Conservation (phyloP, 2,329 filamentous ascomycete genomes). For the Neofusicoccum parvum region DNA sequence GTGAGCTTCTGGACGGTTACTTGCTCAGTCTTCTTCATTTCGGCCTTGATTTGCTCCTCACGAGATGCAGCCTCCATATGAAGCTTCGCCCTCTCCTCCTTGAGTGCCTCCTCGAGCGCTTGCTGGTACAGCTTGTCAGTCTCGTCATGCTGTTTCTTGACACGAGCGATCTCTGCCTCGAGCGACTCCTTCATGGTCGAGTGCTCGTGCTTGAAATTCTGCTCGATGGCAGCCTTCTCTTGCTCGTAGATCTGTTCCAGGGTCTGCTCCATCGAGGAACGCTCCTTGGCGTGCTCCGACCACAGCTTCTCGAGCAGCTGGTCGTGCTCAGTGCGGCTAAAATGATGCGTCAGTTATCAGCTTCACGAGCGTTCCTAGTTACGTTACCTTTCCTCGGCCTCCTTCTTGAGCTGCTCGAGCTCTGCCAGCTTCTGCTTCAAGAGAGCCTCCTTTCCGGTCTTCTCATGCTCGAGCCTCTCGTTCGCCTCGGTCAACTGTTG, state of each 20-base stretch:
- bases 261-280: constrained; percentile 18
- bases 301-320: constrained; percentile 19
- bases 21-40: constrained; percentile 12
- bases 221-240: constrained; percentile 10
- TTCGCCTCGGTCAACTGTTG: constrained; percentile 20
- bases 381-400: constrained; percentile 12
- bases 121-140: constrained; percentile 20
- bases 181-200: neutral
- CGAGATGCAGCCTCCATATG: constrained; percentile 2
- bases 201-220: neutral
- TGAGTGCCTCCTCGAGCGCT: constrained; percentile 18
- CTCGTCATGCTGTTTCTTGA: constrained; percentile 19
- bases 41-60: constrained; percentile 4
- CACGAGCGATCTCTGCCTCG: constrained; percentile 16
- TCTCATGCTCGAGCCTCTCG: constrained; percentile 17
- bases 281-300: constrained; percentile 18
- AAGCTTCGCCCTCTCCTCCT: constrained; percentile 19
- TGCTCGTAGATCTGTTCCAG: constrained; percentile 16
- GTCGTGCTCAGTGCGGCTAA: constrained; percentile 14
- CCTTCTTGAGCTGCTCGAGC: neutral
- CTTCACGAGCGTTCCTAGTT: neutral
- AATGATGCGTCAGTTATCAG: neutral
- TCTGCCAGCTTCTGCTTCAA: constrained; percentile 2
- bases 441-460: neutral
- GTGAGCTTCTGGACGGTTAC: constrained; percentile 11